Evolutionary conservation across 441 rosid genomes (phyloP).

Genomic region (Biscutella laevigata): DNA sequence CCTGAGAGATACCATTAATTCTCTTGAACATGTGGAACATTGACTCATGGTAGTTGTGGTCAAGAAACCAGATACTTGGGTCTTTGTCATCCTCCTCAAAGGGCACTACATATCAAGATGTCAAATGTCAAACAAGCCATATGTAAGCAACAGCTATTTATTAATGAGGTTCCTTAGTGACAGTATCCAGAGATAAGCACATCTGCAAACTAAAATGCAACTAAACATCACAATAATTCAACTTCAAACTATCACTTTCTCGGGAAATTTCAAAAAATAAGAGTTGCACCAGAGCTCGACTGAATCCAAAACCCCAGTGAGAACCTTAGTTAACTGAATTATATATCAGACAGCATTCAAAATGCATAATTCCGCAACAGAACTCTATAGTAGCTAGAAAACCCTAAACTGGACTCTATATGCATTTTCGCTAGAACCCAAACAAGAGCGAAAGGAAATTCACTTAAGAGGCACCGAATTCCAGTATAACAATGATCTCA

Average conservation of each 20-base stretch:
- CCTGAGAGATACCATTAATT: slow-evolving; percentile 39
- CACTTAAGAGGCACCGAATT: too few species aligned
- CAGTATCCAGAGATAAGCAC: slow-evolving; percentile 15
- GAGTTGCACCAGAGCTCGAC: neutral
- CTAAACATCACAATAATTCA: neutral
- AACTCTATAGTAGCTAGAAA: neutral
- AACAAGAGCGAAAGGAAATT: too few species aligned
- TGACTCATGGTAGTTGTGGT: slow-evolving; percentile 59
- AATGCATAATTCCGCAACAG: neutral
- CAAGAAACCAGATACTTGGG: slow-evolving; percentile 58
- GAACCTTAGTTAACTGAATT: neutral
- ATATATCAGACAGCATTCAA: neutral
- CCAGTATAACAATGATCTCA: neutral
- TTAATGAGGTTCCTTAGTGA: neutral
- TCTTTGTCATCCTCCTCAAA: slow-evolving; percentile 61
- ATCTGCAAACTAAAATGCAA: neutral
- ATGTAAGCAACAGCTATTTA: neutral
- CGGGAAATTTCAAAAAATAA: neutral
- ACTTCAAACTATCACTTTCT: neutral
- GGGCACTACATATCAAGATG: slow-evolving; percentile 35
- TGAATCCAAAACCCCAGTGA: slow-evolving; percentile 7
- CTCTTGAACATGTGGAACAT: slow-evolving; percentile 74
- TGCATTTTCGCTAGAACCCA: neutral
- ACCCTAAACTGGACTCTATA: slow-evolving; percentile 1
- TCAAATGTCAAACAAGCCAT: slow-evolving; percentile 6